Conservation (phyloP, 2,329 filamentous ascomycete genomes). For the Macrophomina pseudophaseolina region DNA sequence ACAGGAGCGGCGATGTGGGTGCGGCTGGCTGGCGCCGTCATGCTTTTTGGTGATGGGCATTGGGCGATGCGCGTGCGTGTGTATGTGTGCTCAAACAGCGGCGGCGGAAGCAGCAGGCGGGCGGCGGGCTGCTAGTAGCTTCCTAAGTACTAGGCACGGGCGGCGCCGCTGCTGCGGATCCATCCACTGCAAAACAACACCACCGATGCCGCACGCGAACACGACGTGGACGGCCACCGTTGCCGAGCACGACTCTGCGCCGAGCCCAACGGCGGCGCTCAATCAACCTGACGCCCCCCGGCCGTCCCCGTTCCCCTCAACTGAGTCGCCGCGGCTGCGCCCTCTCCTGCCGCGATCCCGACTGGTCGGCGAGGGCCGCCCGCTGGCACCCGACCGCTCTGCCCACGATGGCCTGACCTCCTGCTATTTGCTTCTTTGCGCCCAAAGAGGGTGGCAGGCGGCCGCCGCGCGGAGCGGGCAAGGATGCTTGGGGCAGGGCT, state of each 20-base stretch:
- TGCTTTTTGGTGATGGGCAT: not conserved
- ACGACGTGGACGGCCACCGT: slow-evolving; percentile 1
- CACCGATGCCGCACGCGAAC: not conserved
- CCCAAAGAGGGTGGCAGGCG: not conserved
- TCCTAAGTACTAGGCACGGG: not conserved
- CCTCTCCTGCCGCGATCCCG: slow-evolving; percentile 13
- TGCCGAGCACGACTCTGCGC: slow-evolving; percentile 1
- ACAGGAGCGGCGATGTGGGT: not conserved
- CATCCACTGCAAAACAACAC: not conserved
- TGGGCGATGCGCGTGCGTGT: no score
- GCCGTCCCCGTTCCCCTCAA: no score
- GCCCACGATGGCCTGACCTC: slow-evolving; percentile 22
- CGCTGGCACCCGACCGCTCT: slow-evolving; percentile 21
- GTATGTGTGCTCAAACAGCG: not conserved
- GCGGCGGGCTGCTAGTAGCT: not conserved
- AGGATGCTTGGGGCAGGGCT: slow-evolving; percentile 10
- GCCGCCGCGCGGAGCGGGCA: slow-evolving; percentile 15
- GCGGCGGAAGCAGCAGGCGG: slow-evolving; percentile 6
- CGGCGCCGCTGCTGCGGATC: not conserved
- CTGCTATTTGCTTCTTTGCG: slow-evolving; percentile 14
- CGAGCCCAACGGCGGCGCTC: slow-evolving; percentile 4
- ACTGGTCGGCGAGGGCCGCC: slow-evolving; percentile 19
- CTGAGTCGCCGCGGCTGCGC: slow-evolving; percentile 18
- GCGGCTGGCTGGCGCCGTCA: not conserved
- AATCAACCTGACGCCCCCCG: slow-evolving; percentile 20